phyloP scores from a whole-genome alignment of 164 flowering plant species.

The Tinospora cordifolia region DNA sequence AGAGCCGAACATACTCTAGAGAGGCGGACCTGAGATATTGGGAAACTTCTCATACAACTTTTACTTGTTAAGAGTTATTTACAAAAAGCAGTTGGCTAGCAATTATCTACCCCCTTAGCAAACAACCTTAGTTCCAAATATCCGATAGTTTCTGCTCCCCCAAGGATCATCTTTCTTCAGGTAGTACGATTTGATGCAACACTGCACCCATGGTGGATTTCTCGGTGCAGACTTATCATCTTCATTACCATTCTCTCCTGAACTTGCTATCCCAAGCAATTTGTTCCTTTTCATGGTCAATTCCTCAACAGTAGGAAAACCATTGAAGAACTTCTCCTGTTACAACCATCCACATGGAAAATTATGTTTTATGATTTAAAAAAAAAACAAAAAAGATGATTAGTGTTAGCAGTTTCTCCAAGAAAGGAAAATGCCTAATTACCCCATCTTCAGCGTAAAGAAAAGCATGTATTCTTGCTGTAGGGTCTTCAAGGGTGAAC shows the following conservation, averaged over 20 bases:
- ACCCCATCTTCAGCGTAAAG: slow-evolving; percentile 74
- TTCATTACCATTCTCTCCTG: neutral
- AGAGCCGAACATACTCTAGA: too few relatives aligned
- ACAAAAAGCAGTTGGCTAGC: neutral
- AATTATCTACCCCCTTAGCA: neutral
- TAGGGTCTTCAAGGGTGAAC: slow-evolving; percentile 76
- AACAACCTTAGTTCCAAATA: neutral
- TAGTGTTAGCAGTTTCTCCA: neutral
- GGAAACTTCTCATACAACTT: neutral
- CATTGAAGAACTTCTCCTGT: neutral
- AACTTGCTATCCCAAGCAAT: neutral
- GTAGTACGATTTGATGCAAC: slow-evolving; percentile 1
- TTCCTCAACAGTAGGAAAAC: neutral
- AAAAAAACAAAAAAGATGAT: neutral
- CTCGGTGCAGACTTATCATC: neutral
- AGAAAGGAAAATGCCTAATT: slow-evolving; percentile 9
- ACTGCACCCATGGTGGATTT: slow-evolving; percentile 1
- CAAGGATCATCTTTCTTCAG: neutral
- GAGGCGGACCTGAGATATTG: too few relatives aligned
- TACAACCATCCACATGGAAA: neutral
- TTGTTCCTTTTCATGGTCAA: neutral
- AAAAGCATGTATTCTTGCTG: slow-evolving; percentile 72
- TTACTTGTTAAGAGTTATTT: neutral
- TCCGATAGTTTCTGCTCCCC: neutral
- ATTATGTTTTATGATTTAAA: neutral